phyloP scores from a whole-genome alignment of 257 asterid genomes.

The Solanum arcanum region DNA sequence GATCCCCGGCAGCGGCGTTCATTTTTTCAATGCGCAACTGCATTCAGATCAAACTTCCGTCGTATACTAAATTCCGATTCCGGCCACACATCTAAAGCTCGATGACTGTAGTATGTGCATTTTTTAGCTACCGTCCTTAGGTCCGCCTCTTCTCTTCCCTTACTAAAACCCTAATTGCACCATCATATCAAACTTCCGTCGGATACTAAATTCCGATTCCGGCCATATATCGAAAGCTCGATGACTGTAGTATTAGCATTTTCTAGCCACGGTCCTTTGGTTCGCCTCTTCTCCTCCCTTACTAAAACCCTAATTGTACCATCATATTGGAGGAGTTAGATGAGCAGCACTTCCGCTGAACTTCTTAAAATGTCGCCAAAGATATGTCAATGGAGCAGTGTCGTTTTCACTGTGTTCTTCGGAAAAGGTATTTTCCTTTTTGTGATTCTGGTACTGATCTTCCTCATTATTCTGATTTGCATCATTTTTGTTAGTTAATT shows the following conservation, averaged over 20 bases:
- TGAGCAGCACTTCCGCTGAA: neutral
- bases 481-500: no score
- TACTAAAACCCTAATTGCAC: neutral
- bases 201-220: no score
- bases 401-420: neutral
- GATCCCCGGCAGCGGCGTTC: conserved; percentile 5
- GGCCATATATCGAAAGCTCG: no score
- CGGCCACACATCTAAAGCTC: no score
- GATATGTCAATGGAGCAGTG: neutral
- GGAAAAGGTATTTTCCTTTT: no score
- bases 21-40: neutral
- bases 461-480: no score
- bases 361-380: neutral
- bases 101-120: no score
- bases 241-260: no score
- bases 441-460: no score
- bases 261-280: neutral
- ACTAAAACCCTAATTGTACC: neutral
- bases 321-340: neutral
- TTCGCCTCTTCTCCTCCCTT: neutral
- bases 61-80: no score
- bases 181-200: neutral
- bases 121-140: neutral
- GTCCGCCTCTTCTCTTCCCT: neutral
- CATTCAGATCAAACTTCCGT: neutral